Conservation (phyloP, 2,329 filamentous ascomycete species). For the Didymella keratinophila region DNA sequence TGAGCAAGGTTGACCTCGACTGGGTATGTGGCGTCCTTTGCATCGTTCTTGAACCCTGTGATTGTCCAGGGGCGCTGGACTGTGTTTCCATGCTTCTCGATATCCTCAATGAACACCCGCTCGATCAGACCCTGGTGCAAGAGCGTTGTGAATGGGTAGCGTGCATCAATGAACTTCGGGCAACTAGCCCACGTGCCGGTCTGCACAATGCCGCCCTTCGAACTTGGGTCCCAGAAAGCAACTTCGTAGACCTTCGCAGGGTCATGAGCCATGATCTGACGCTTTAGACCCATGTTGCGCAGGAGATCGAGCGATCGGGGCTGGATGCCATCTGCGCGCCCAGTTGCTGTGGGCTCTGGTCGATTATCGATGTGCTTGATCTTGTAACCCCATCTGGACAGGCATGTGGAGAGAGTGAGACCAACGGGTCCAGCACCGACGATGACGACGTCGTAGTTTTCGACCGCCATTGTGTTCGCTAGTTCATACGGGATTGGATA, state of each 20-base stretch:
- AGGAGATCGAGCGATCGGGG: conserved; percentile 86
- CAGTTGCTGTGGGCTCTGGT: conserved; percentile 82
- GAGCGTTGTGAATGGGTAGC: conserved; percentile 70
- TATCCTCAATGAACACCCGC: conserved; percentile 67
- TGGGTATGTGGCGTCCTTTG: conserved; percentile 72
- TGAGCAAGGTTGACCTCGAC: conserved; percentile 81
- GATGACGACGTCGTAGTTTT: conserved; percentile 76
- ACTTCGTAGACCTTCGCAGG: conserved; percentile 84
- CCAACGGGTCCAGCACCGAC: conserved; percentile 90
- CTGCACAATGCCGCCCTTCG: conserved; percentile 63
- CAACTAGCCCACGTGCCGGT: conserved; percentile 84
- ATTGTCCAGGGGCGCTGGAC: conserved; percentile 70
- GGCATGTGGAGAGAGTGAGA: conserved; percentile 83
- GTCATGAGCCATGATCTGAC: conserved; percentile 84
- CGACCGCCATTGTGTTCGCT: conserved; percentile 34
- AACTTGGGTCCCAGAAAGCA: conserved; percentile 69
- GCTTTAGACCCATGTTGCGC: conserved; percentile 88
- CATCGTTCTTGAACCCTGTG: conserved; percentile 67
- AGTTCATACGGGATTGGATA: not conserved
- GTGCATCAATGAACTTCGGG: conserved; percentile 76
- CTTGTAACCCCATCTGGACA: conserved; percentile 91
- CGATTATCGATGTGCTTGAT: conserved; percentile 96
- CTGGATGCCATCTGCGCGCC: conserved; percentile 90
- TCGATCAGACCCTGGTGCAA: conserved; percentile 70
- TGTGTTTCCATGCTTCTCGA: conserved; percentile 64